Evolutionary conservation across 2,329 filamentous ascomycete genomes (phyloP).

Genomic region (Botrytis galanthina): DNA sequence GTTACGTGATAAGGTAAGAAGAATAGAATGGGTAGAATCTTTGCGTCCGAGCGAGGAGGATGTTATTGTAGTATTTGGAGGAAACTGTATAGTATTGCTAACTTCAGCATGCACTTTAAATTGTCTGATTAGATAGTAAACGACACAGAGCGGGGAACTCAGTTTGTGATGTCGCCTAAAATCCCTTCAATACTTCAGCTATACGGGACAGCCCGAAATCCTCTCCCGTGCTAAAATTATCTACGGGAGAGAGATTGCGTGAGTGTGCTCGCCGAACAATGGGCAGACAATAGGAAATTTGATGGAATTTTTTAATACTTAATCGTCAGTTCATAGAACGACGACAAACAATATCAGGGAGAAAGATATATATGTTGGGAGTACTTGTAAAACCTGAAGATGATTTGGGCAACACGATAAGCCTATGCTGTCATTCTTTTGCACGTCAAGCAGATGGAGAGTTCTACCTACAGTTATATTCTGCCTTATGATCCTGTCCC

Average conservation of each 20-base stretch:
- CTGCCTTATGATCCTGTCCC: neutral
- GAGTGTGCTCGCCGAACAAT: neutral
- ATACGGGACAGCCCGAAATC: neutral
- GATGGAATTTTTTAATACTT: too few relatives aligned
- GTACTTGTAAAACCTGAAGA: neutral
- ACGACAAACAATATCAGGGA: neutral
- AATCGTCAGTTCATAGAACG: neutral
- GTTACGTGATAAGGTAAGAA: constrained; percentile 9
- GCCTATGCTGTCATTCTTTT: neutral
- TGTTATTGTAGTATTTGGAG: neutral
- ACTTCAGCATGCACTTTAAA: neutral
- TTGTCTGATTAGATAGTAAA: neutral
- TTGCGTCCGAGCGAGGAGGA: neutral
- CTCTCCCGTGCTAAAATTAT: neutral
- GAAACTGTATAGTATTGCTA: neutral
- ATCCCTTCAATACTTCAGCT: neutral
- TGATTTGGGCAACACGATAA: neutral
- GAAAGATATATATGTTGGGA: too few relatives aligned
- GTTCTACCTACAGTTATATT: neutral
- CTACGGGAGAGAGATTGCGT: neutral
- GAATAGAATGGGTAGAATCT: neutral
- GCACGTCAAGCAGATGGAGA: neutral
- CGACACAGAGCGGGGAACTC: neutral
- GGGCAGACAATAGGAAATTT: too few relatives aligned
- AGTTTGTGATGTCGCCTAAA: neutral